phyloP scores from a whole-genome alignment of 1,284 basidiomycete species.

The Marasmius tenuissimus region DNA sequence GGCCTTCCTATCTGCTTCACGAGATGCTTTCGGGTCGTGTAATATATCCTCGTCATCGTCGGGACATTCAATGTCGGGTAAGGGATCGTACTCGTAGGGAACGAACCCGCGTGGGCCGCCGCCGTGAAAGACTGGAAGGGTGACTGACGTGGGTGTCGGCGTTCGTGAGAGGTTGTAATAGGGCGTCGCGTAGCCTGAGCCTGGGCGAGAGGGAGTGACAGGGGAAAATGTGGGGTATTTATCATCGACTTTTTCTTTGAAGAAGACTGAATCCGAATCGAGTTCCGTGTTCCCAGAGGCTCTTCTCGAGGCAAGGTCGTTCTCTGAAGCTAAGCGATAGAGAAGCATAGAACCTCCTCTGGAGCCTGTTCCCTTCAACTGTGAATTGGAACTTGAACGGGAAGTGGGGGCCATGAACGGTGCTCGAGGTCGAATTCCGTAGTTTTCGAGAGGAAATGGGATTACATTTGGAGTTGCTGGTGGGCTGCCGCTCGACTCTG shows the following conservation, averaged over 20 bases:
- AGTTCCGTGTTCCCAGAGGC: not conserved
- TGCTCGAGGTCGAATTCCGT: too few species aligned
- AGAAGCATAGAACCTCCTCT: not conserved
- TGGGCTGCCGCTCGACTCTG: too few species aligned
- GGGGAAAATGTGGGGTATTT: not conserved
- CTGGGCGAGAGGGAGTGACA: not conserved
- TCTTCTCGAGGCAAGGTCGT: not conserved
- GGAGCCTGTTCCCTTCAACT: not conserved
- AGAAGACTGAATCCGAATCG: not conserved
- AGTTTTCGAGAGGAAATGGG: too few species aligned
- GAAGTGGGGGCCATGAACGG: too few species aligned
- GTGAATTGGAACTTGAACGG: too few species aligned
- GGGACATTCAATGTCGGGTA: conserved; percentile 37
- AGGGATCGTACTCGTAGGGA: conserved; percentile 69
- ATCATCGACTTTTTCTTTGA: not conserved
- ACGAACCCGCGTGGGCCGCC: conserved; percentile 45
- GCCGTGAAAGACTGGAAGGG: not conserved
- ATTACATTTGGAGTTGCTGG: too few species aligned
- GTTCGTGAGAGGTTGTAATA: not conserved
- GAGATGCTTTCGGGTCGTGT: conserved; percentile 50
- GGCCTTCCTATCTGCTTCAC: conserved; percentile 23
- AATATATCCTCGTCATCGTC: conserved; percentile 65
- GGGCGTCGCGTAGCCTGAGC: not conserved
- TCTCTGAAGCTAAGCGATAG: not conserved
- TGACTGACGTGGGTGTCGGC: not conserved